A percentile compares a stretch with the other conserved stretches of the same genome.
These are phyloP conservation scores for Geranomyces variabilis DNA, from an alignment of 192 early-diverging fungal species.

Conservation along the genomic window DNA sequence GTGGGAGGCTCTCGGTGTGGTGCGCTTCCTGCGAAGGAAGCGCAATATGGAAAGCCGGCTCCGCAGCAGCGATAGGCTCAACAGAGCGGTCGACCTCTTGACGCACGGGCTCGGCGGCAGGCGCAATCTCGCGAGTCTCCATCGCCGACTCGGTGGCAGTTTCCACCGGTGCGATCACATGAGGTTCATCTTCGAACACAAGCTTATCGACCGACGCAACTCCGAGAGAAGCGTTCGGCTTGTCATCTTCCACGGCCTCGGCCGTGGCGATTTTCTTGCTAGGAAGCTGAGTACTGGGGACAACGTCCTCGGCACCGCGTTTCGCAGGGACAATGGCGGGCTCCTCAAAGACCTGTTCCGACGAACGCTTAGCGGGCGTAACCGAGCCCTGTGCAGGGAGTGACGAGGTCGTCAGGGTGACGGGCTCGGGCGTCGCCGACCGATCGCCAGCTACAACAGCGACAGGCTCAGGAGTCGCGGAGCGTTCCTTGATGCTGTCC, in stretches of 20 bases:
- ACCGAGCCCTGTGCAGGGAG: background rate
- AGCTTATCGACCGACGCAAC: background rate
- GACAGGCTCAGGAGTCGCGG: background rate
- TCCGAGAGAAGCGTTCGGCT: background rate
- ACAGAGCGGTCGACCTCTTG: no score
- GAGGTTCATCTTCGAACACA: background rate
- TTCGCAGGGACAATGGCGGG: constrained; percentile 12
- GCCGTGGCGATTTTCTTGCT: constrained; percentile 8
- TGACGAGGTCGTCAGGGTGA: background rate
- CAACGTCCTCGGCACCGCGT: background rate
- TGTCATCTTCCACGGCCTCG: background rate
- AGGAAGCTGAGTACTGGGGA: background rate
- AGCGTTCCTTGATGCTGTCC: background rate
- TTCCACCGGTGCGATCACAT: background rate
- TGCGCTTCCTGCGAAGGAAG: no score
- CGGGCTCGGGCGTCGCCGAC: background rate
- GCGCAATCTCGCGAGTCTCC: background rate
- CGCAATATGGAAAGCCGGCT: no score
- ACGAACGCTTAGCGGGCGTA: constrained; percentile 18
- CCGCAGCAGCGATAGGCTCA: no score
- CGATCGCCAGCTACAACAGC: background rate
- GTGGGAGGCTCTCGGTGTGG: no score
- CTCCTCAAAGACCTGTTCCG: constrained; percentile 20
- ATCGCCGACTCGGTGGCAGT: background rate
- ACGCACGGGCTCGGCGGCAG: no score